A percentile compares a stretch with the other conserved stretches of the same genome.
Evolutionary conservation across 176 grass and related monocot species (phyloP).

Genomic region (Avena atlantica): DNA sequence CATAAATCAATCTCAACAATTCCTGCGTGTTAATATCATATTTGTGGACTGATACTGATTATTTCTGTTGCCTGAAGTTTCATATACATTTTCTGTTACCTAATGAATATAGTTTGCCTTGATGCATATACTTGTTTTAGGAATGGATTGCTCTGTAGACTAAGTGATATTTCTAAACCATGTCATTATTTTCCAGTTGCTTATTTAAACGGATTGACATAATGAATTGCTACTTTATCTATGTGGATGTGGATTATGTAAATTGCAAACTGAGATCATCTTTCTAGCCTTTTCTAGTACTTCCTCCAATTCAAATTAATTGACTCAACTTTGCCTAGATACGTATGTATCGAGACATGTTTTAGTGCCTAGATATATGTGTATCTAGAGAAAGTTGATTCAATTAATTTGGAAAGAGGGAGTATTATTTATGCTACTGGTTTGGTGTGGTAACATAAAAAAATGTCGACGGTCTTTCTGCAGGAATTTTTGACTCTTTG

Average conservation of each 20-base stretch:
- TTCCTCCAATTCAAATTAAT: too few species aligned
- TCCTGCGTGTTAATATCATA: not conserved
- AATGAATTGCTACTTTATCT: not conserved
- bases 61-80: conserved; percentile 3
- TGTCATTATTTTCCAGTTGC: not conserved
- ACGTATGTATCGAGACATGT: too few species aligned
- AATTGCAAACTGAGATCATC: not conserved
- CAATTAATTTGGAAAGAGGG: too few species aligned
- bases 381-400: too few species aligned
- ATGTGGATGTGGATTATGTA: not conserved
- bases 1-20: not conserved
- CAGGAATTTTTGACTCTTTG: not conserved
- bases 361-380: too few species aligned
- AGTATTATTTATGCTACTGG: not conserved
- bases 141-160: not conserved
- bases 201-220: not conserved
- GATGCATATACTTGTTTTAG: not conserved
- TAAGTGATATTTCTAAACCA: not conserved
- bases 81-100: conserved; percentile 9
- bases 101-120: conserved; percentile 2
- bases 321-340: too few species aligned
- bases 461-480: not conserved
- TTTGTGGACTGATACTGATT: not conserved
- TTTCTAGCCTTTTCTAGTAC: not conserved
- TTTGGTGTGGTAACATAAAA: not conserved